Conservation (phyloP, 805 yeast species). For the Lipomyces anomalus region DNA sequence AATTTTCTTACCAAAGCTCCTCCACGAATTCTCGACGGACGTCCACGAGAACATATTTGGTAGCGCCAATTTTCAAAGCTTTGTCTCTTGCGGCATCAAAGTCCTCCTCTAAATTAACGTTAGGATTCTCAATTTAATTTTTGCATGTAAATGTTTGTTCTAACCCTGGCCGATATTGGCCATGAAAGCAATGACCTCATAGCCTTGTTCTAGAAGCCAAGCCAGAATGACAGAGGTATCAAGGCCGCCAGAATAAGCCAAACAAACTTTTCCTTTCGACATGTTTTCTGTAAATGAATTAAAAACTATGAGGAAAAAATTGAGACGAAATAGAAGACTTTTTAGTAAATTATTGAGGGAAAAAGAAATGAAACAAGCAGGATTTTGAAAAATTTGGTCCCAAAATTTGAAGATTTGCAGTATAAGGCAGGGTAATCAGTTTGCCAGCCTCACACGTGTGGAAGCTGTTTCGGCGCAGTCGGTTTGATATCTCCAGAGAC, state of each 20-base stretch:
- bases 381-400: not conserved
- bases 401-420: slow-evolving; percentile 5
- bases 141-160: not conserved
- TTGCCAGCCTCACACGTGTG: no score
- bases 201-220: slow-evolving; percentile 96
- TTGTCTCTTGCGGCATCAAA: slow-evolving; percentile 94
- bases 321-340: not conserved
- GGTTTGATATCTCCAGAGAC: no score
- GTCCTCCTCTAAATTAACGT: slow-evolving; percentile 65
- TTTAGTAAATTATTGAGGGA: not conserved
- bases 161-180: slow-evolving; percentile 93
- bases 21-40: slow-evolving; percentile 93
- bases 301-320: not conserved
- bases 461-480: no score
- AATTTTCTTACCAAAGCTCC: slow-evolving; percentile 55
- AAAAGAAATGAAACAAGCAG: not conserved
- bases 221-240: slow-evolving; percentile 97
- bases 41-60: slow-evolving; percentile 89
- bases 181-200: slow-evolving; percentile 96
- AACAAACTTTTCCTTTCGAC: slow-evolving; percentile 98
- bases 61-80: slow-evolving; percentile 95
- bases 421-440: no score
- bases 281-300: slow-evolving; percentile 1
- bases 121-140: not conserved
- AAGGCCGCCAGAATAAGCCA: slow-evolving; percentile 98